Percentiles rank a stretch among this genome's conserved stretches.
Conservation (phyloP, 2,329 filamentous ascomycete genomes). For the Lecanicillium sp. region DNA sequence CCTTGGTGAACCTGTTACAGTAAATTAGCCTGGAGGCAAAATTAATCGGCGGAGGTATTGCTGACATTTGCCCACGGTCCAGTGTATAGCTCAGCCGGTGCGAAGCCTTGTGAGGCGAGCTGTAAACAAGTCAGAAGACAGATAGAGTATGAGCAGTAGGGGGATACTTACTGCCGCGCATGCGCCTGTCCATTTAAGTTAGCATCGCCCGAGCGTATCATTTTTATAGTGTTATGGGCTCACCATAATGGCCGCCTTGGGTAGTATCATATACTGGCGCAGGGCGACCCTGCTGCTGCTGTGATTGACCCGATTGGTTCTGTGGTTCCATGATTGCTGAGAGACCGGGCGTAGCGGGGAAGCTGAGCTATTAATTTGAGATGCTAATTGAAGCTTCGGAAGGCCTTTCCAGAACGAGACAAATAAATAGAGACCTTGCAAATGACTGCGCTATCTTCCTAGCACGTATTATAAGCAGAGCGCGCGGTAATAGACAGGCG, state of each 20-base stretch:
- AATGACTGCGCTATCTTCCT: neutral
- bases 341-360: neutral
- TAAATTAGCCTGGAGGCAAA: neutral
- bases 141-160: slow-evolving; percentile 8
- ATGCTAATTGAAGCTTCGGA: neutral
- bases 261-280: slow-evolving; percentile 63
- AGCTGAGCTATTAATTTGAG: neutral
- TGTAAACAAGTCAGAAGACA: slow-evolving; percentile 30
- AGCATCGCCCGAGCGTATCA: slow-evolving; percentile 9
- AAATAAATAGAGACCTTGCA: neutral
- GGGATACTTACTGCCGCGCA: slow-evolving; percentile 32
- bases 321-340: slow-evolving; percentile 28
- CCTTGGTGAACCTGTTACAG: slow-evolving; percentile 81
- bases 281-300: slow-evolving; percentile 48
- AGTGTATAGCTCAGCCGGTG: slow-evolving; percentile 88
- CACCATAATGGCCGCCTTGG: slow-evolving; percentile 73
- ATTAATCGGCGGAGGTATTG: slow-evolving; percentile 10
- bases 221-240: slow-evolving; percentile 19
- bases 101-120: slow-evolving; percentile 81
- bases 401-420: slow-evolving; percentile 1
- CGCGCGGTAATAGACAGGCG: slow-evolving; percentile 1
- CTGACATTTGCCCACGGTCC: slow-evolving; percentile 91
- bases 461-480: slow-evolving; percentile 2
- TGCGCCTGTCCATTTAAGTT: slow-evolving; percentile 30
- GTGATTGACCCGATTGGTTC: slow-evolving; percentile 40